Conservation (phyloP, 805 yeast genomes). For the Saccharomyces eubayanus region DNA sequence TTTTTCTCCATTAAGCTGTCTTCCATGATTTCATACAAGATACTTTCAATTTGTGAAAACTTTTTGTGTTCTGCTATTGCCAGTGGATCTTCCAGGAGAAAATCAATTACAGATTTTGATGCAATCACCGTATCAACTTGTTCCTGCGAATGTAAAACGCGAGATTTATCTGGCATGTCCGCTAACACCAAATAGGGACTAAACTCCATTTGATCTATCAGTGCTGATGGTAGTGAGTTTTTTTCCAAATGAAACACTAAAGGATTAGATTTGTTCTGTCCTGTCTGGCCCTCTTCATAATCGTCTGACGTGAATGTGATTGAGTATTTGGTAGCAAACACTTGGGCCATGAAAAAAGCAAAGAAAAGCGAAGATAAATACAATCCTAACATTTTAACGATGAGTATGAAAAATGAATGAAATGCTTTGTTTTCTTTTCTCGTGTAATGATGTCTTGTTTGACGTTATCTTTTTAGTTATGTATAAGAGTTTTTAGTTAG, state of each 20-base stretch:
- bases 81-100: neutral
- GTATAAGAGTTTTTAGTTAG: neutral
- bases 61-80: slow-evolving; percentile 2
- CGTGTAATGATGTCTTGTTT: neutral
- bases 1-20: neutral
- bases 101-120: neutral
- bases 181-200: neutral
- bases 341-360: neutral
- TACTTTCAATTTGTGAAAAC: slow-evolving; percentile 6
- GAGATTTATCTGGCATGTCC: neutral
- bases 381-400: neutral
- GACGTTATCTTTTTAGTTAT: neutral
- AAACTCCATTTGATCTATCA: neutral
- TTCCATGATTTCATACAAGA: slow-evolving; percentile 9
- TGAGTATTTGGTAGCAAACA: neutral
- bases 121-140: neutral
- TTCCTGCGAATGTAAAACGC: neutral
- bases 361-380: neutral
- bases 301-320: neutral
- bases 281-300: neutral
- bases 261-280: neutral
- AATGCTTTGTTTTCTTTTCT: neutral
- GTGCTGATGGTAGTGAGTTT: neutral
- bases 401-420: neutral
- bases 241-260: neutral